phyloP scores from a whole-genome alignment of 495 filamentous ascomycete species.

The Tuber calosporum region DNA sequence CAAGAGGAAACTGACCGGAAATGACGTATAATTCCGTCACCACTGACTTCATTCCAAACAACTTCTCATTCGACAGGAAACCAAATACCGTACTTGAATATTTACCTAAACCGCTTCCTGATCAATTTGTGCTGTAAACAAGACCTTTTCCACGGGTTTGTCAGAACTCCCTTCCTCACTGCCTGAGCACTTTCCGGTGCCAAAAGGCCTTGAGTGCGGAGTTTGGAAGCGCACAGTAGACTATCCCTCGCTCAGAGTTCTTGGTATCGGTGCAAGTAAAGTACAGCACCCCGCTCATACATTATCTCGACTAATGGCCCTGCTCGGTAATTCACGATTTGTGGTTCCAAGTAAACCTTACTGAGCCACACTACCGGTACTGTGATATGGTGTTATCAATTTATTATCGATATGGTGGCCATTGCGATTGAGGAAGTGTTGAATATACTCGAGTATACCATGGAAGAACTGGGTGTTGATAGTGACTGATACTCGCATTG shows the following conservation, averaged over 20 bases:
- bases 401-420: no score
- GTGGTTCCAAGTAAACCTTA: neutral
- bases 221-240: neutral
- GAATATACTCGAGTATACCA: neutral
- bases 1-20: neutral
- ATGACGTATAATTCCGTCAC: slow-evolving; percentile 1
- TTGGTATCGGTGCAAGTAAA: neutral
- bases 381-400: no score
- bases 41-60: slow-evolving; percentile 1
- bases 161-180: neutral
- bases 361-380: neutral
- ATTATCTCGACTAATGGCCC: neutral
- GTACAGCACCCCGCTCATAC: neutral
- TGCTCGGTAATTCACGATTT: neutral
- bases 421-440: neutral
- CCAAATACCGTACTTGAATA: neutral
- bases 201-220: neutral
- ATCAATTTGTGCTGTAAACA: neutral
- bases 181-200: neutral
- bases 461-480: neutral
- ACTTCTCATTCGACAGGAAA: neutral
- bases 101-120: neutral
- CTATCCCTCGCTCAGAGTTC: neutral
- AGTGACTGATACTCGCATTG: neutral
- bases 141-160: neutral